Base-by-base conservation (phyloP, 805 yeast genomes). In the Candida endomychidarum region DNA sequence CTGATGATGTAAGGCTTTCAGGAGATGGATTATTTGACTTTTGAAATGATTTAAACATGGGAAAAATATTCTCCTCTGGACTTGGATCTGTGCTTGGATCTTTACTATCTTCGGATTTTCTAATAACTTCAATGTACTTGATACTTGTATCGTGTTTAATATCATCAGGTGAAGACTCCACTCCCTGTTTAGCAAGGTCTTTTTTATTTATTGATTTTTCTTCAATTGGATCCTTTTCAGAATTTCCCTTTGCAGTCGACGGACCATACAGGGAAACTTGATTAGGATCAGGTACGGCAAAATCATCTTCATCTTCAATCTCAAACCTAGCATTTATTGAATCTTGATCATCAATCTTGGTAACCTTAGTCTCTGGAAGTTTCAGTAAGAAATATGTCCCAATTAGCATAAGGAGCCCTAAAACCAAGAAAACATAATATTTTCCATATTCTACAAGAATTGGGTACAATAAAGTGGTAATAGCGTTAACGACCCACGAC, bases 351-450 rank as follows among this genome's bases (percentile, higher is more conserved):
- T 26, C 33, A 3, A 22, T 14, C n/a, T 32, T 31, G 2, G 16
- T n/a, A 2, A 52, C 60, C 46, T 56, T 59, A 0, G 80, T 74
- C 47, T 77, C 81, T 4, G 77, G 78, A 41, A 74, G 67, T 34
- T 41, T 47, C 23, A 63, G 17, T 5, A 61, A 46, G 6, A 70
- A 54, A 0, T 60, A 14, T 0, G 61, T 23, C 4, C 73, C 64
- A 5, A 51, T 16, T 1, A 71, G 19, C 14, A 74, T 62, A 15
- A 58, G 38, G 1, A 46, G 22, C 0, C 74, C 72, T 37, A 74
- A 55, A 1, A 66, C 29, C 1, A 68, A 40, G 46, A 75, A 75
- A 1, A 72, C 56, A 32, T 66, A 72, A 61, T 67, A 66, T 31
- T 63, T 62, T 14, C 70, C 42, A 8, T 45, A 25, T 23, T 59